Evolutionary conservation across 208 protist genomes (phyloP).

Genomic region (Leishmania guyanensis): DNA sequence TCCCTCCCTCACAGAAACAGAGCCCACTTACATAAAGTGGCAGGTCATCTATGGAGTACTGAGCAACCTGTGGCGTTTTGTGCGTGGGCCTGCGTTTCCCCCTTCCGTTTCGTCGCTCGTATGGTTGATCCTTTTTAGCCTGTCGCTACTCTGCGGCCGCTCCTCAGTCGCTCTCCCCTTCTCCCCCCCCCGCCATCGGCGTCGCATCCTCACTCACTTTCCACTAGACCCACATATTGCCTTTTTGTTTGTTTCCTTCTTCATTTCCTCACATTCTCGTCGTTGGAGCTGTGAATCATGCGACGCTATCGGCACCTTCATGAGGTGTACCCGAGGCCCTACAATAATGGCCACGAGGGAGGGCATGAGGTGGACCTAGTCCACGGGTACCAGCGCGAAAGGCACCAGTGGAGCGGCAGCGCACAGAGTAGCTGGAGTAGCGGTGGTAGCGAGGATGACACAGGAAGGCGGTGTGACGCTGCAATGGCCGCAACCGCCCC

Average conservation of each 20-base stretch:
- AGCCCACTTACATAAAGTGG: neutral
- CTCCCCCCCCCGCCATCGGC: neutral
- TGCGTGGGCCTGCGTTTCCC: neutral
- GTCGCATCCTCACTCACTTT: neutral
- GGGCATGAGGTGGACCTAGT: neutral
- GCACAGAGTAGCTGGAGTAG: neutral
- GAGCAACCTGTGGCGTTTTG: neutral
- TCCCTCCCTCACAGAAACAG: neutral
- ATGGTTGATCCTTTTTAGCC: neutral
- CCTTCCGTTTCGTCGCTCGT: neutral
- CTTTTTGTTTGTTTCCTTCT: neutral
- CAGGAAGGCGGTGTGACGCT: neutral
- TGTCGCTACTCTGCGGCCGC: too few relatives aligned
- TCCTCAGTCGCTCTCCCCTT: neutral
- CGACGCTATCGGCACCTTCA: neutral
- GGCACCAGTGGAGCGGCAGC: neutral
- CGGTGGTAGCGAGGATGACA: neutral
- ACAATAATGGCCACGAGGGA: neutral
- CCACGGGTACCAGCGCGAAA: neutral
- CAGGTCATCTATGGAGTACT: neutral
- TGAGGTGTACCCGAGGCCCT: neutral
- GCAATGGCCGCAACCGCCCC: neutral
- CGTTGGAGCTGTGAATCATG: slow-evolving; percentile 1
- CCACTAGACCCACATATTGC: neutral
- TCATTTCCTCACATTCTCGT: slow-evolving; percentile 12